Evolutionary conservation across 148 eudicot genomes (phyloP).

Genomic region (Diospyros lotus): DNA sequence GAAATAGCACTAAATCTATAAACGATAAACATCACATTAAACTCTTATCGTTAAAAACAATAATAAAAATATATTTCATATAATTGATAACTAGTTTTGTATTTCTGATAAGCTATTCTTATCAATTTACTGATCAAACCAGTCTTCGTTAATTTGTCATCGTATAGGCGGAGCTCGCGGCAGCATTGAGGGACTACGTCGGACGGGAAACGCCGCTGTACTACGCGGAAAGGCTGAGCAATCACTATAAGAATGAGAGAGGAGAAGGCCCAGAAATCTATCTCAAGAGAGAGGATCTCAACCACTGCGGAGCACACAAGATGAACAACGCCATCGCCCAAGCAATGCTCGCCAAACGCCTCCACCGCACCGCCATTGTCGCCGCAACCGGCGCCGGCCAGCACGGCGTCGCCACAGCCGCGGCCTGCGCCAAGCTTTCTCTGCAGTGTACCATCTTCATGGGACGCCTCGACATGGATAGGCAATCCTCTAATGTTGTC

Average conservation of each 20-base stretch:
- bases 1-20: too few species aligned
- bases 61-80: too few species aligned
- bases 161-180: conserved; percentile 45
- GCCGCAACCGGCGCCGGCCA: conserved; percentile 80
- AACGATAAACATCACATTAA: too few species aligned
- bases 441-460: conserved; percentile 54
- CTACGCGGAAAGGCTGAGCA: conserved; percentile 55
- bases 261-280: conserved; percentile 70
- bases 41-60: too few species aligned
- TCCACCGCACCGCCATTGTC: conserved; percentile 44
- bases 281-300: conserved; percentile 81
- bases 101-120: too few species aligned
- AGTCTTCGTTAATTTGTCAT: neutral
- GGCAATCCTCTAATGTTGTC: conserved; percentile 48
- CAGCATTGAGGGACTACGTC: conserved; percentile 51
- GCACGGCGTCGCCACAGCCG: conserved; percentile 81
- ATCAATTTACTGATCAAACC: neutral
- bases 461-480: conserved; percentile 51
- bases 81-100: too few species aligned
- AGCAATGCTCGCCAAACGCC: conserved; percentile 67
- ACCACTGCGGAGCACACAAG: conserved; percentile 78
- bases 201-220: conserved; percentile 88
- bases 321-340: conserved; percentile 86
- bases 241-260: conserved; percentile 42
- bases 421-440: conserved; percentile 64